Evolutionary conservation across 306 rosid species (phyloP).

Genomic region (Inga oerstediana): DNA sequence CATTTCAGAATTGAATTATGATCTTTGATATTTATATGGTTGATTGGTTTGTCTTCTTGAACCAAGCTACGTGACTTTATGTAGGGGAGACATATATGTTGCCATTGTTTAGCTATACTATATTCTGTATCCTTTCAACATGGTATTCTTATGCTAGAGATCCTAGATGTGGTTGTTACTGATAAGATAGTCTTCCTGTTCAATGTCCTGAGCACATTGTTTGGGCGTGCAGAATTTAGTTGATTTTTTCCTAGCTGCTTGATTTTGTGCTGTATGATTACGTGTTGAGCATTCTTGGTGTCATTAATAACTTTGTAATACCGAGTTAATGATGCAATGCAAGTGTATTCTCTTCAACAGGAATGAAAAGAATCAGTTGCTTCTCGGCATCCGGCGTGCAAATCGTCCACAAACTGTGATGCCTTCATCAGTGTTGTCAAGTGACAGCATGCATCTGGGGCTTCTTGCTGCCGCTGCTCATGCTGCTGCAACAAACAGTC

Average conservation of each 20-base stretch:
- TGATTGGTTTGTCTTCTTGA: conserved; percentile 19
- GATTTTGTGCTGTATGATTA: not conserved
- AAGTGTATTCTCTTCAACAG: conserved; percentile 40
- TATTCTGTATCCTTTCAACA: conserved; percentile 2
- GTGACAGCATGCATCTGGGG: conserved; percentile 99
- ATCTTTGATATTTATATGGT: conserved; percentile 10
- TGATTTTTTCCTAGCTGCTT: not conserved
- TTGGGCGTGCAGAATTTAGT: conserved; percentile 19
- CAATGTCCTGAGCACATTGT: not conserved
- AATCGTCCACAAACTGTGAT: conserved; percentile 94
- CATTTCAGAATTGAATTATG: conserved; percentile 15
- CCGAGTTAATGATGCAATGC: conserved; percentile 21
- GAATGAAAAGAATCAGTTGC: conserved; percentile 95
- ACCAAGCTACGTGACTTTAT: conserved; percentile 8
- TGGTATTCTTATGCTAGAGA: not conserved
- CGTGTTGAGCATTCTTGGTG: not conserved
- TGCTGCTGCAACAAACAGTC: conserved; percentile 97
- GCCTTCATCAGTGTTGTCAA: conserved; percentile 97
- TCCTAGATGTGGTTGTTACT: conserved; percentile 18
- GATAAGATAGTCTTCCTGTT: not conserved
- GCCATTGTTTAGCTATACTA: not conserved
- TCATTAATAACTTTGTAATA: not conserved
- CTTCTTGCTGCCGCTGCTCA: conserved; percentile 99
- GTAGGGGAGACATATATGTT: not conserved
- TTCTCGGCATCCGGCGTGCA: conserved; percentile 90